A percentile compares a stretch with the other conserved stretches of the same genome.
Evolutionary conservation across 805 yeast species (phyloP).

Genomic region (Cephaloascus fragrans): DNA sequence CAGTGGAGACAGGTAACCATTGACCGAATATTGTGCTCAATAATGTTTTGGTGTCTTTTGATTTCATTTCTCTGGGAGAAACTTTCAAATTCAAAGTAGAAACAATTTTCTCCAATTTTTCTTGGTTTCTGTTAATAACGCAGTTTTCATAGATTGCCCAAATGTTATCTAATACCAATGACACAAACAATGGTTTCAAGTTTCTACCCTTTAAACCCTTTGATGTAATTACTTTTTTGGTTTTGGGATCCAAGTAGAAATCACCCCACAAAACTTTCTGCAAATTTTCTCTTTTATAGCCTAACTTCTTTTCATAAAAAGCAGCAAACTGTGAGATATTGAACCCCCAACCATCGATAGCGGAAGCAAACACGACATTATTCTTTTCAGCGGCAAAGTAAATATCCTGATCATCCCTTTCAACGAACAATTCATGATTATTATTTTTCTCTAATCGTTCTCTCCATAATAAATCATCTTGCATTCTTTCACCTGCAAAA

Average conservation of each 20-base stretch:
- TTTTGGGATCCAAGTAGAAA: conserved; percentile 78
- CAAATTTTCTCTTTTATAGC: conserved; percentile 69
- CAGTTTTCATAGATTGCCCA: conserved; percentile 85
- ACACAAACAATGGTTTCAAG: conserved; percentile 77
- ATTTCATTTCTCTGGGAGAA: conserved; percentile 63
- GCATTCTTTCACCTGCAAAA: conserved; percentile 87
- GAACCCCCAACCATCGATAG: conserved; percentile 98
- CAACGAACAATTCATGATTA: conserved; percentile 46
- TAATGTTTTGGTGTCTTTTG: conserved; percentile 64
- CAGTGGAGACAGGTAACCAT: conserved; percentile 90
- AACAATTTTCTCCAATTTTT: conserved; percentile 66
- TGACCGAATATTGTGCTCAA: conserved; percentile 69
- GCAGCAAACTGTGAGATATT: conserved; percentile 81
- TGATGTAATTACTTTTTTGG: conserved; percentile 68
- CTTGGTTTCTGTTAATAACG: conserved; percentile 54
- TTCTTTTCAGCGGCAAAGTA: conserved; percentile 83
- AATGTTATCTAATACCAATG: conserved; percentile 76
- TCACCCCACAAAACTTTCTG: conserved; percentile 96
- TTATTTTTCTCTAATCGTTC: conserved; percentile 43
- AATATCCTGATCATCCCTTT: conserved; percentile 68
- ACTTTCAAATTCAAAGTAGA: conserved; percentile 59
- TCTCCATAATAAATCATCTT: conserved; percentile 72
- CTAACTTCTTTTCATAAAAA: conserved; percentile 75
- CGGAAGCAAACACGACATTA: conserved; percentile 84
- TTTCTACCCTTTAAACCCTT: conserved; percentile 53